Base-by-base conservation (phyloP, 768 basidiomycete species). In the Tephrocybe sp. region DNA sequence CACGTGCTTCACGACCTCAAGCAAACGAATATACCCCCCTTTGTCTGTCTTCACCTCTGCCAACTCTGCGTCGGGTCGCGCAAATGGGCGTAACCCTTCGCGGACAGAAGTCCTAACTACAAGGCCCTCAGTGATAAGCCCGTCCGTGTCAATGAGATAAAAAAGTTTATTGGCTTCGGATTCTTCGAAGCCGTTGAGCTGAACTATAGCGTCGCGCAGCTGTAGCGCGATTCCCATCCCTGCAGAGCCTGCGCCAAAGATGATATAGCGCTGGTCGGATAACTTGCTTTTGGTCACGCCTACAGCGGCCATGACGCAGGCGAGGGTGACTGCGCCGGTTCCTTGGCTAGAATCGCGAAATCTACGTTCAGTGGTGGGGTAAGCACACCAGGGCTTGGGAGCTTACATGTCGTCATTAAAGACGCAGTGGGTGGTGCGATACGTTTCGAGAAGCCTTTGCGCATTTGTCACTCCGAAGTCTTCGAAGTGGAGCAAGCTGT, bases 331-430 rank as follows among this genome's bases (percentile, higher is more conserved):
- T 0, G 87, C 84, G 22, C 89, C 84, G 8, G 90, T 86, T 32
- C 86, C 85, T 73, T 88, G 86, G 22, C 84, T 87, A 51, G 13
- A 36, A 26, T 26, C 3, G 3, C 4, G 4, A 26, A 4, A 7
- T 26, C 26, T 7, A 26, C 7, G 26, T 26, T 26, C 7, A 26
- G 7, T 26, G 3, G 26, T 36, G 14, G 13, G 16, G 16, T 16
- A n/a, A n/a, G 5, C 3, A 39, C n/a, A 32, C 9, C 2, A 34
- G 10, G n/a, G 44, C 17, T 45, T 35, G 33, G 8, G 33, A 43
- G 60, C 64, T 1, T 64, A 85, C 85, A 92, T 87, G 63, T 94
- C 91, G 55, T 94, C 92, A 62, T 94, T 94, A 74, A 93, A 87
- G 4, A 82, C 78, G 0, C 84, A 71, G 56, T 88, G 86, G n/a